Conservation (phyloP, 2,329 filamentous ascomycete genomes). For the Penicillium palitans region DNA sequence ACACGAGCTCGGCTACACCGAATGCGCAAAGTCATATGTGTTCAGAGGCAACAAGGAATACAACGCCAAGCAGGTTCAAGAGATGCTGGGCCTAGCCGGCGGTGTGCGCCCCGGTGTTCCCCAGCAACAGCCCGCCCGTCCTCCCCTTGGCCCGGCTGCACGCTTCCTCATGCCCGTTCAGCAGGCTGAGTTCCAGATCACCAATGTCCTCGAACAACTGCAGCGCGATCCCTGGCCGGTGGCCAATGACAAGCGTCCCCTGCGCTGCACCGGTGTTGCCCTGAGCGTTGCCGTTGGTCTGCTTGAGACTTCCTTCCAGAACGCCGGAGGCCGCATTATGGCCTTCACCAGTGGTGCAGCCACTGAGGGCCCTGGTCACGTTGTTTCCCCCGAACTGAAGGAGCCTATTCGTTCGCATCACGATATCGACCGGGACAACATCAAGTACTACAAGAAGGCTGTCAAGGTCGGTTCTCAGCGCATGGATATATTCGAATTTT, state of each 20-base stretch:
- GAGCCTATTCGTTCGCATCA: conserved; percentile 98
- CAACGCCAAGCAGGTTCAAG: conserved; percentile 96
- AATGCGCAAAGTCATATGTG: conserved; percentile 97
- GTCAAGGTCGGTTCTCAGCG: conserved; percentile 68
- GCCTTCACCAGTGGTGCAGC: conserved; percentile 92
- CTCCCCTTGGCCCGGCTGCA: conserved; percentile 75
- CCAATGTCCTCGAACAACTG: conserved; percentile 89
- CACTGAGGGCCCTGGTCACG: conserved; percentile 94
- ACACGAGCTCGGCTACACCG: conserved; percentile 95
- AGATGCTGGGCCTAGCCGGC: conserved; percentile 85
- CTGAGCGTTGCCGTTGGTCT: conserved; percentile 90
- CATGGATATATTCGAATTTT: neutral
- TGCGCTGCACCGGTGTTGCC: conserved; percentile 95
- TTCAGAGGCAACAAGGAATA: conserved; percentile 99
- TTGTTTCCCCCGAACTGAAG: conserved; percentile 90
- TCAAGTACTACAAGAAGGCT: conserved; percentile 99
- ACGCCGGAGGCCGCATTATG: conserved; percentile 94
- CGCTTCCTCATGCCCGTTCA: conserved; percentile 92
- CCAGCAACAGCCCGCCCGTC: conserved; percentile 67
- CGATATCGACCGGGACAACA: conserved; percentile 97
- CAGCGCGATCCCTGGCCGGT: conserved; percentile 98
- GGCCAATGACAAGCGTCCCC: conserved; percentile 82
- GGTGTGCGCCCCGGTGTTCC: conserved; percentile 68
- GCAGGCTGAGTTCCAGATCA: conserved; percentile 95
- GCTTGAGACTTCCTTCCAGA: conserved; percentile 92